A percentile compares a stretch with the other conserved stretches of the same genome.
Evolutionary conservation across 208 protist species (phyloP).

Genomic region (Leishmania guyanensis): DNA sequence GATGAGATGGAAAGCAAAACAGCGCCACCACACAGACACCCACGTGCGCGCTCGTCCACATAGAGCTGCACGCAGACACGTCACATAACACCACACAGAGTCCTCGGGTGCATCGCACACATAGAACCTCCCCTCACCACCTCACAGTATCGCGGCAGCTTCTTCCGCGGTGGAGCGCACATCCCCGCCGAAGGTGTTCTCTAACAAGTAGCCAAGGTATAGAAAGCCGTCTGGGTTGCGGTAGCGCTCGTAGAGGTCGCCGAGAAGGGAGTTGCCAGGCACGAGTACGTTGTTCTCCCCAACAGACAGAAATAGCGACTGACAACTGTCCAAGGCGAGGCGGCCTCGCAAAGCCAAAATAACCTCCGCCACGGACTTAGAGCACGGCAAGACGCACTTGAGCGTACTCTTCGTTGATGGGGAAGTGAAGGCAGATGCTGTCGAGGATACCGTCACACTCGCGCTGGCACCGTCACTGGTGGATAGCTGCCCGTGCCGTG

Average conservation of each 20-base stretch:
- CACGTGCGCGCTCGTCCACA: constrained; percentile 1
- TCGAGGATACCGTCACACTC: not conserved
- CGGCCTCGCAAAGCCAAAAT: constrained; percentile 89
- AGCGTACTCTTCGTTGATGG: constrained; percentile 30
- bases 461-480: not conserved
- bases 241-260: constrained; percentile 85
- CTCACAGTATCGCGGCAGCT: not conserved
- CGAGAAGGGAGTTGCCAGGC: constrained; percentile 74
- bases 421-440: constrained; percentile 1
- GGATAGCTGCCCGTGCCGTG: not conserved
- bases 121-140: not conserved
- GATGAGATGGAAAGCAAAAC: not conserved
- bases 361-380: constrained; percentile 88
- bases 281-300: constrained; percentile 74
- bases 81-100: not conserved
- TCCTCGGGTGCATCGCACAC: not conserved
- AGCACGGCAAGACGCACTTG: constrained; percentile 59
- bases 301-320: constrained; percentile 93
- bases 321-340: constrained; percentile 83
- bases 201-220: constrained; percentile 80
- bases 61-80: not conserved
- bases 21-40: not conserved
- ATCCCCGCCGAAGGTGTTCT: constrained; percentile 85
- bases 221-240: constrained; percentile 89
- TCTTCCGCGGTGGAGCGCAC: not conserved